Evolutionary conservation across 73 alveolate species (phyloP).

Genomic region (Tetrahymena borealis): DNA sequence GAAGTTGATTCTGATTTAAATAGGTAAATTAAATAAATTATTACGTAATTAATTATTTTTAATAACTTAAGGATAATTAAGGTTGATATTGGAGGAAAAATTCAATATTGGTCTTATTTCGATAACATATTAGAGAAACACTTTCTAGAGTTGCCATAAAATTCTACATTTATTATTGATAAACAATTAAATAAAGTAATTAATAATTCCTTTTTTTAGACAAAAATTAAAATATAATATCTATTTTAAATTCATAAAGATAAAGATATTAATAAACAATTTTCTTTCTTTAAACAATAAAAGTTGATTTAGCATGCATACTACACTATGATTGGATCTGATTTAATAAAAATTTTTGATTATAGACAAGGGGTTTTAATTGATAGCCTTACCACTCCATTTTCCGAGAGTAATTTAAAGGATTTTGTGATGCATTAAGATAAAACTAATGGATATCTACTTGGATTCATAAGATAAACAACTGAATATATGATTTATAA

Average conservation of each 20-base stretch:
- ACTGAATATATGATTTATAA: background rate
- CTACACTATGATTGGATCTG: background rate
- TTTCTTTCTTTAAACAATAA: background rate
- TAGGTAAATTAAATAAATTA: background rate
- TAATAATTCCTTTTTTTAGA: no score
- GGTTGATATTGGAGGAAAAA: background rate
- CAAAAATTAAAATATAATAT: no score
- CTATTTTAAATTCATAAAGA: background rate
- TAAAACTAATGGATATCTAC: background rate
- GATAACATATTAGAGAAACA: background rate
- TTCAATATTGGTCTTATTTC: background rate
- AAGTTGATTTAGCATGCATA: background rate
- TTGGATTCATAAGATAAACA: background rate
- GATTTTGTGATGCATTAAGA: background rate
- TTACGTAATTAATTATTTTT: background rate
- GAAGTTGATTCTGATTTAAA: background rate
- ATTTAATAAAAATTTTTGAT: background rate
- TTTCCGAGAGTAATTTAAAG: background rate
- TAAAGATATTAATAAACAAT: background rate
- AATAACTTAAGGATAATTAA: background rate
- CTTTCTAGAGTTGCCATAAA: background rate
- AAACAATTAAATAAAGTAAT: background rate
- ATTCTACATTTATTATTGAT: background rate
- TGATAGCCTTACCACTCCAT: background rate
- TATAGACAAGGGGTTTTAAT: background rate